These are phyloP conservation scores for Septoria linicola DNA, from an alignment of 2,329 filamentous ascomycete species.

Conservation along the genomic window DNA sequence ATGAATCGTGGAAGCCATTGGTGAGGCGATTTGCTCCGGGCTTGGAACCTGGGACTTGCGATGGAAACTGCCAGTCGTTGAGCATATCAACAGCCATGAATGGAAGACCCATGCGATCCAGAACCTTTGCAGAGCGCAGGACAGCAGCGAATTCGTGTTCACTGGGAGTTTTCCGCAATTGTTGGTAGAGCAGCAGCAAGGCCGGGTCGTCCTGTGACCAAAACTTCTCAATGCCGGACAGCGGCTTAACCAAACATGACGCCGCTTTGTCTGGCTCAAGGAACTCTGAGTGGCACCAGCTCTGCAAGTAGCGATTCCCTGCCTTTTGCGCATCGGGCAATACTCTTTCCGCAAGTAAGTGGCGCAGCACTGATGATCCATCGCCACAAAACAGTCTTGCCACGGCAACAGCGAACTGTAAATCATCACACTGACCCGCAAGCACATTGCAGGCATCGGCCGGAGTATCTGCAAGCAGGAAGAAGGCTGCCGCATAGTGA, in stretches of 20 bases:
- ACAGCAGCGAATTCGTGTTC: constrained; percentile 55
- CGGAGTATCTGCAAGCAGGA: constrained; percentile 81
- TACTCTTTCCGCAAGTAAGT: constrained; percentile 76
- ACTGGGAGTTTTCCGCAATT: constrained; percentile 73
- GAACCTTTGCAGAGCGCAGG: constrained; percentile 70
- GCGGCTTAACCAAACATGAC: constrained; percentile 67
- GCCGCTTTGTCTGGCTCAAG: constrained; percentile 80
- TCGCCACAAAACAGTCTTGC: constrained; percentile 87
- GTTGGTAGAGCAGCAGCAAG: constrained; percentile 79
- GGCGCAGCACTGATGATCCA: constrained; percentile 67
- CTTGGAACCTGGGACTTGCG: constrained; percentile 10
- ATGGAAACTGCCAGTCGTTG: constrained; percentile 76
- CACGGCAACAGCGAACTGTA: constrained; percentile 86
- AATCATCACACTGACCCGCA: constrained; percentile 79
- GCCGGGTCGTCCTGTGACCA: constrained; percentile 85
- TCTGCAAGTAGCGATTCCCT: constrained; percentile 89
- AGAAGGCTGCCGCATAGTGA: constrained; percentile 94
- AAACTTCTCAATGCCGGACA: constrained; percentile 64
- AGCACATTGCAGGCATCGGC: constrained; percentile 85
- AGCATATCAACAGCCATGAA: constrained; percentile 82
- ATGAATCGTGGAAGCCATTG: constrained; percentile 18
- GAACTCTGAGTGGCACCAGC: constrained; percentile 94
- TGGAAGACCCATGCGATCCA: constrained; percentile 64
- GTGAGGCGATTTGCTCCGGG: constrained; percentile 14
- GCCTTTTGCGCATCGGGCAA: constrained; percentile 73